Evolutionary conservation across 2,329 filamentous ascomycete genomes (phyloP), one percentile per base, ranked within the genome.

Genomic region (Pyricularia pennisetigena): DNA sequence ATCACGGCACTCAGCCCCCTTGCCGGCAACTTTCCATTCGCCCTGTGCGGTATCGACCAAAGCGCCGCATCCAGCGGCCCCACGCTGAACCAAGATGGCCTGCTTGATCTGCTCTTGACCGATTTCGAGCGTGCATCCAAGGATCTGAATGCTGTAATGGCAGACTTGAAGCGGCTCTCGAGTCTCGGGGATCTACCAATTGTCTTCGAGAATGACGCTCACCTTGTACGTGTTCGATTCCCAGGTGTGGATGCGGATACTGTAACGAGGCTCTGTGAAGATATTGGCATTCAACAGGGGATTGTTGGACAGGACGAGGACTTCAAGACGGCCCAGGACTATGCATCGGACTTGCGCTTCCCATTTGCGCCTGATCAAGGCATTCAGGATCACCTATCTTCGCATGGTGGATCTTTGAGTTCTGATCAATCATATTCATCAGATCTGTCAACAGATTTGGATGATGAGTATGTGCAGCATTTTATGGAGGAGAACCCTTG

Each of bases 91-190:
- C 89, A 90, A 49, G 88, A 94, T 64, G 92, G 92, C 63, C 89
- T 98, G 73, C 84, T 98, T 72, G 91, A 97, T 72, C 84, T 93
- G 32, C 86, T 99, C 9, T 92, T 92, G 24, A 86, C 89, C 63
- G 95, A 99, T 79, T 97, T 99, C 77, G 90, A 91, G 2, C 89
- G 93, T 67, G 90, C 93, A 1, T 80, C 97, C 70, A 92, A 94
- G 78, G 94, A 97, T 72, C 83, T 97, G 23, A 88, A 91, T 2
- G 86, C 88, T 6, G 85, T 94, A 0, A 85, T 95, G 74, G 90
- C 90, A 66, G 95, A 99, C 74, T 82, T 99, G 7, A 90, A 92
- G 74, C 87, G 87, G 49, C 82, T 99, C 0, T 86, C 93, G 0
- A 80, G 83, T 0, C 78, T 98, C 1, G 95, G 95, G 1, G 93